phyloP scores from a whole-genome alignment of 176 grass and related monocot species.

The Bothriochloa decipiens region DNA sequence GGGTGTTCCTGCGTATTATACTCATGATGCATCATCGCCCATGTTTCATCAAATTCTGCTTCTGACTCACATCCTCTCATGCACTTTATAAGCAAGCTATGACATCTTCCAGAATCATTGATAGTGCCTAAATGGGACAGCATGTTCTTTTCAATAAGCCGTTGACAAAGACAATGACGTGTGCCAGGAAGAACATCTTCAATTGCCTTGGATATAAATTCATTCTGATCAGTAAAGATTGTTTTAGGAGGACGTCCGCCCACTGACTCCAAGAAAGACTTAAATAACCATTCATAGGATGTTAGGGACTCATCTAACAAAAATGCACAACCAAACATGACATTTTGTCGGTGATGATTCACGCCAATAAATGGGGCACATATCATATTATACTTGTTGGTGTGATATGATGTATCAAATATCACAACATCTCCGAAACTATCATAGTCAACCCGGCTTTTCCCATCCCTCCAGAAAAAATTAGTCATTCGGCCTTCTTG shows the following conservation, averaged over 20 bases:
- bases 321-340: constrained; percentile 78
- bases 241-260: constrained; percentile 64
- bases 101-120: constrained; percentile 58
- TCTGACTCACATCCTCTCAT: constrained; percentile 73
- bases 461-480: constrained; percentile 79
- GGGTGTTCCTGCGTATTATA: constrained; percentile 65
- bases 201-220: constrained; percentile 66
- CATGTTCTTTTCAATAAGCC: constrained; percentile 65
- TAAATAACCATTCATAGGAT: constrained; percentile 78
- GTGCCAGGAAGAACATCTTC: constrained; percentile 59
- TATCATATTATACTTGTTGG: constrained; percentile 67
- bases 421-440: constrained; percentile 75
- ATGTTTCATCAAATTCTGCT: constrained; percentile 70
- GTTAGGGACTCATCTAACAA: constrained; percentile 64
- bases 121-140: constrained; percentile 59
- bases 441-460: constrained; percentile 66
- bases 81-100: constrained; percentile 66
- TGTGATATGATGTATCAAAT: constrained; percentile 72
- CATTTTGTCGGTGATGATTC: constrained; percentile 72
- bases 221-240: constrained; percentile 76
- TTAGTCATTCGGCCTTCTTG: constrained; percentile 61
- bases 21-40: constrained; percentile 62
- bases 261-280: constrained; percentile 80
- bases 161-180: constrained; percentile 60
- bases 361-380: constrained; percentile 80